phyloP scores from a whole-genome alignment of 2,329 filamentous ascomycete genomes.

The Pseudogymnoascus sp. region DNA sequence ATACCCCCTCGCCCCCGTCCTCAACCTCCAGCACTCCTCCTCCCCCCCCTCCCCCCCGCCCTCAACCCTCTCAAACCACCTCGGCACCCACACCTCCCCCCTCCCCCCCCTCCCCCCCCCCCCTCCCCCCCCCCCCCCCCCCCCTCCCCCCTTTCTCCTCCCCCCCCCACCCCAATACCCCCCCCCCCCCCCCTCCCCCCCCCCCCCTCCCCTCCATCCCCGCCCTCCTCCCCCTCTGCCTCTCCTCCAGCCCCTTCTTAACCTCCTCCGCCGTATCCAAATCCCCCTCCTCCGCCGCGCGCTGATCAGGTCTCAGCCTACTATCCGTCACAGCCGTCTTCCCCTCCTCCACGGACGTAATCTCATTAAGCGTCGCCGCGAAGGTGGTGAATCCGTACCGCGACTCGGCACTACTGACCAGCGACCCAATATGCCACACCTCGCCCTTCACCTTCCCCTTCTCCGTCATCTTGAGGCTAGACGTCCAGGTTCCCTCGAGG shows the following conservation, averaged over 20 bases:
- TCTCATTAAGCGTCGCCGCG: conserved; percentile 77
- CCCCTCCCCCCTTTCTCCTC: conserved; percentile 78
- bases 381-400: conserved; percentile 87
- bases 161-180: no score
- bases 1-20: conserved; percentile 76
- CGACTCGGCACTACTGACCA: conserved; percentile 70
- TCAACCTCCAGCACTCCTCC: conserved; percentile 68
- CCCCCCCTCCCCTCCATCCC: conserved; percentile 69
- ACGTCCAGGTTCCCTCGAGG: conserved; percentile 78
- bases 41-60: conserved; percentile 50
- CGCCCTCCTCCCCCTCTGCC: conserved; percentile 65
- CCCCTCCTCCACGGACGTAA: conserved; percentile 68
- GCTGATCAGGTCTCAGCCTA: conserved; percentile 77
- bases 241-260: conserved; percentile 79
- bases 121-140: conserved; percentile 56
- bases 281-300: conserved; percentile 71
- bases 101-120: conserved; percentile 66
- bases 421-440: conserved; percentile 68
- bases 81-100: conserved; percentile 63
- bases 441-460: conserved; percentile 53
- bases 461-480: conserved; percentile 56
- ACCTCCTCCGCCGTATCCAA: conserved; percentile 75
- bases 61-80: conserved; percentile 72
- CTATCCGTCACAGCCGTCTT: conserved; percentile 75
- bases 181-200: conserved; percentile 41